Conservation (phyloP, 1,284 basidiomycete species). For the Cystobasidiaceae sp. region DNA sequence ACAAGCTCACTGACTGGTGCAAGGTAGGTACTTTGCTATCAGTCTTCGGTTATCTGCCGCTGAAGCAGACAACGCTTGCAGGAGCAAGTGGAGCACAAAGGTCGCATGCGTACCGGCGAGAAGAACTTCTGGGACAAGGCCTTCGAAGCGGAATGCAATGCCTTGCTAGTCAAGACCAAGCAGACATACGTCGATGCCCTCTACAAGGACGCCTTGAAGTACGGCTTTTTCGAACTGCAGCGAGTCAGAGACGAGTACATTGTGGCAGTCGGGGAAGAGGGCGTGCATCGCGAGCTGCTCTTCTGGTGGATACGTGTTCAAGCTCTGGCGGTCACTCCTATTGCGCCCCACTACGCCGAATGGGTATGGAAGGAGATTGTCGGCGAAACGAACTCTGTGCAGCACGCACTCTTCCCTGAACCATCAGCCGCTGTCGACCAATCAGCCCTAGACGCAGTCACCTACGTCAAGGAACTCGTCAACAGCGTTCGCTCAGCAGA, state of each 20-base stretch:
- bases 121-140: constrained; percentile 68
- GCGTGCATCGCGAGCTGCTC: constrained; percentile 78
- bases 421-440: constrained; percentile 49
- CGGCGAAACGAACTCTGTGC: constrained; percentile 68
- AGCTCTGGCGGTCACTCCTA: constrained; percentile 73
- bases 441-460: constrained; percentile 62
- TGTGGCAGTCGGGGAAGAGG: constrained; percentile 68
- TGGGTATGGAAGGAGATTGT: constrained; percentile 79
- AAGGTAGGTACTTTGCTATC: constrained; percentile 57
- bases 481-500: constrained; percentile 91
- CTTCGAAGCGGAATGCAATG: constrained; percentile 88
- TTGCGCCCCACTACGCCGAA: constrained; percentile 93
- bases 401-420: constrained; percentile 72
- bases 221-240: constrained; percentile 94
- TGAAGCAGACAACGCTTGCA: neutral
- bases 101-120: constrained; percentile 62
- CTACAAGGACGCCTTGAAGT: constrained; percentile 94
- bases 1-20: constrained; percentile 88
- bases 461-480: constrained; percentile 77
- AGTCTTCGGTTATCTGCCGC: neutral
- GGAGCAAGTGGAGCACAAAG: constrained; percentile 54
- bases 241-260: constrained; percentile 93
- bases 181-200: constrained; percentile 71
- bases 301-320: constrained; percentile 76
- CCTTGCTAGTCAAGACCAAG: constrained; percentile 73